Evolutionary conservation across 805 yeast species (phyloP).

Genomic region (Starmerella stellata): DNA sequence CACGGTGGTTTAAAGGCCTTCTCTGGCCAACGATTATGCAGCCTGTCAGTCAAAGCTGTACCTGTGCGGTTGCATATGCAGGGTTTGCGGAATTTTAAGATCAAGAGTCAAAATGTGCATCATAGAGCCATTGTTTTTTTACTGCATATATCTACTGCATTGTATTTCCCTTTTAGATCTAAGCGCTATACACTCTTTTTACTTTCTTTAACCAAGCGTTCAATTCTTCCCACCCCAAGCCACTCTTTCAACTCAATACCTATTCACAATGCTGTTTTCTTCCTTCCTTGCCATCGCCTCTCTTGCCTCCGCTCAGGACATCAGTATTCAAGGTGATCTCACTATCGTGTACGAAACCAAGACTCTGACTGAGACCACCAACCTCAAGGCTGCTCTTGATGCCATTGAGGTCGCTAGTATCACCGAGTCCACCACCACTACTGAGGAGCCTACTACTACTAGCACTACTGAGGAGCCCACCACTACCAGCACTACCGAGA

Average conservation of each 20-base stretch:
- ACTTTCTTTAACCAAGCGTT: not conserved
- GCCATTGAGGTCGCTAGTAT: not conserved
- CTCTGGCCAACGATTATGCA: too few relatives aligned
- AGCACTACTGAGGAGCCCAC: not conserved
- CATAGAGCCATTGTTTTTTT: not conserved
- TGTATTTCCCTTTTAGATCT: not conserved
- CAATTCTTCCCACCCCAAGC: not conserved
- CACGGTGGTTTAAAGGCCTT: too few relatives aligned
- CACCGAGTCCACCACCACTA: not conserved
- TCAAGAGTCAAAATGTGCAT: not conserved
- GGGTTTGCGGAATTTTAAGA: not conserved
- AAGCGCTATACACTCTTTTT: not conserved
- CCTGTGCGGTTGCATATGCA: not conserved
- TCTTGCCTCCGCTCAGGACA: slow-evolving; percentile 29
- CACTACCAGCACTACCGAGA: too few relatives aligned
- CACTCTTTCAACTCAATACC: not conserved
- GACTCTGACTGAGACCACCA: slow-evolving; percentile 1
- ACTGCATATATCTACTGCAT: not conserved
- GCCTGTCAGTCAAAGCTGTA: too few relatives aligned
- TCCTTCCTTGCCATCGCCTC: slow-evolving; percentile 28
- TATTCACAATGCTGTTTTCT: not conserved
- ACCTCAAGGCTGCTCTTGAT: not conserved
- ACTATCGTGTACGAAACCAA: slow-evolving; percentile 3
- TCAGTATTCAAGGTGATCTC: not conserved
- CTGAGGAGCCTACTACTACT: not conserved